These are phyloP conservation scores for Stenogyne calaminthoides DNA, from an alignment of 305 asterid species.

Conservation along the genomic window DNA sequence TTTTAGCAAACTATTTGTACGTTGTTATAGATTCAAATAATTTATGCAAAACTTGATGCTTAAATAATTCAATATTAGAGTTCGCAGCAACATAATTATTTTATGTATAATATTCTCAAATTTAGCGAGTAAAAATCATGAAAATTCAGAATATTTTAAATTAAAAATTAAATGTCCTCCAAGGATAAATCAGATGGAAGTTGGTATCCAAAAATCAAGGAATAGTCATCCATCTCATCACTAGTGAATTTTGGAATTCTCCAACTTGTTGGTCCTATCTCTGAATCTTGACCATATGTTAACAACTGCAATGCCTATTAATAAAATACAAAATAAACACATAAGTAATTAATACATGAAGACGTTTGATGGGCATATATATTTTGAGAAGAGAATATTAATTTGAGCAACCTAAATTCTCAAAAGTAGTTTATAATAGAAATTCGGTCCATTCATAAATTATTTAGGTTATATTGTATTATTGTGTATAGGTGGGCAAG, in stretches of 20 bases:
- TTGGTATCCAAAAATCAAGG: constrained; percentile 68
- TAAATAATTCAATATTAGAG: neutral
- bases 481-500: neutral
- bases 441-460: neutral
- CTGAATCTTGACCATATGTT: constrained; percentile 45
- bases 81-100: neutral
- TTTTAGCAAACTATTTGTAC: neutral
- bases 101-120: neutral
- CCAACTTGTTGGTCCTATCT: constrained; percentile 47
- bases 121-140: neutral
- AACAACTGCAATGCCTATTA: constrained; percentile 60
- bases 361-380: neutral
- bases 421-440: neutral
- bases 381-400: neutral
- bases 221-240: constrained; percentile 79
- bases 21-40: neutral
- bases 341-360: neutral
- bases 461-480: neutral
- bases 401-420: neutral
- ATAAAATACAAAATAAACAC: neutral
- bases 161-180: constrained; percentile 47
- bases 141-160: neutral
- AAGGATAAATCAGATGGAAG: constrained; percentile 62
- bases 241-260: constrained; percentile 76
- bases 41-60: neutral